Evolutionary conservation across 805 yeast species (phyloP).

Genomic region (Martiniozyma abietophila): DNA sequence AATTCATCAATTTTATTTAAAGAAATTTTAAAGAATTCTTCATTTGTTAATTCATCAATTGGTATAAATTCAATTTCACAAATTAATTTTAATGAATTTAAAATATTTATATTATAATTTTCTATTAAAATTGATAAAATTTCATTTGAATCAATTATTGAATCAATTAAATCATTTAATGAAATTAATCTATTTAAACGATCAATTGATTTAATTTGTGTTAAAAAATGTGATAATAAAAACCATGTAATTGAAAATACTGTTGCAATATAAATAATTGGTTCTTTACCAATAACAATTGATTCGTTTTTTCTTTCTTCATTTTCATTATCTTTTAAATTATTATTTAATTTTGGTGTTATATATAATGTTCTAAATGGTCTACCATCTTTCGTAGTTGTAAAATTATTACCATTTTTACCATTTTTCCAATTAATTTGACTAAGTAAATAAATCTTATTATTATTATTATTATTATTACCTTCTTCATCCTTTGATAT

Average conservation of each 20-base stretch:
- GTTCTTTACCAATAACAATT: constrained; percentile 1
- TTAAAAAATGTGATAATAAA: constrained; percentile 1
- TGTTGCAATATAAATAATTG: background rate
- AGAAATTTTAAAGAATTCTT: no score
- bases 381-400: constrained; percentile 5
- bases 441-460: constrained; percentile 2
- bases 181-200: constrained; percentile 24
- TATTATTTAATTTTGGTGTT: constrained; percentile 17
- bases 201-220: constrained; percentile 1
- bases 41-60: no score
- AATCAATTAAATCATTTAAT: constrained; percentile 34
- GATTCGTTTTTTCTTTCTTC: background rate
- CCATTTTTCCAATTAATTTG: constrained; percentile 7
- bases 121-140: background rate
- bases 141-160: constrained; percentile 10
- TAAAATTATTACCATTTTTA: constrained; percentile 1
- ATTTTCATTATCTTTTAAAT: background rate
- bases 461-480: no score
- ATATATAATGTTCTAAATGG: constrained; percentile 6
- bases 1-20: no score
- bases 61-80: no score
- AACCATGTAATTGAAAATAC: background rate
- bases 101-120: background rate
- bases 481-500: no score
- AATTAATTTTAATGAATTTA: no score